Evolutionary conservation across 2,329 filamentous ascomycete species (phyloP).

Genomic region (Paramyrothecium roridum): DNA sequence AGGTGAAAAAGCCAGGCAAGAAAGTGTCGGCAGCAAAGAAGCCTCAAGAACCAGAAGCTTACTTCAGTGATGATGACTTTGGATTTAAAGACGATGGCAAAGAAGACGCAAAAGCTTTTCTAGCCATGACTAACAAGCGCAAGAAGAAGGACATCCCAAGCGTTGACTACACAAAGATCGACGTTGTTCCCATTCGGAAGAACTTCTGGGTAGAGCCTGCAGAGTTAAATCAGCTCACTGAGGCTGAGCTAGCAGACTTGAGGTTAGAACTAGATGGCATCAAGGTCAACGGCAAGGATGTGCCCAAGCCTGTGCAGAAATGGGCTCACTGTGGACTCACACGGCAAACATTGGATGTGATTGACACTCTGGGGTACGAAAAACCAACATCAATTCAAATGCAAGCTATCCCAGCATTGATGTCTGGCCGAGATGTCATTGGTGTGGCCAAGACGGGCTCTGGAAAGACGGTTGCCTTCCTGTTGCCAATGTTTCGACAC

Average conservation of each 20-base stretch:
- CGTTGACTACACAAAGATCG: constrained; percentile 81
- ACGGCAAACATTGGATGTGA: constrained; percentile 80
- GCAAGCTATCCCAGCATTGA: constrained; percentile 90
- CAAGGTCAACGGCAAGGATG: constrained; percentile 83
- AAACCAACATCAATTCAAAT: constrained; percentile 91
- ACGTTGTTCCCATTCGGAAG: constrained; percentile 84
- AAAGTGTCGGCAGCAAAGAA: constrained; percentile 40
- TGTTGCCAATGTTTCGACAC: constrained; percentile 95
- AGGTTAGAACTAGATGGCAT: constrained; percentile 91
- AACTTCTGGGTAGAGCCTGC: constrained; percentile 91
- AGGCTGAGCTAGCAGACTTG: constrained; percentile 78
- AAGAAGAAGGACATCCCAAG: constrained; percentile 96
- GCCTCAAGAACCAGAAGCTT: constrained; percentile 71
- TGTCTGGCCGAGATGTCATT: constrained; percentile 94
- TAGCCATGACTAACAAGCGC: constrained; percentile 58
- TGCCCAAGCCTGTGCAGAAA: constrained; percentile 91
- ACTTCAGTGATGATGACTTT: constrained; percentile 84
- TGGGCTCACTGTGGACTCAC: constrained; percentile 95
- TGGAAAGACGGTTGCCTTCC: constrained; percentile 93
- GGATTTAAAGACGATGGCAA: constrained; percentile 47
- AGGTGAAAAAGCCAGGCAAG: constrained; percentile 37
- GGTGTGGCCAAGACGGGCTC: constrained; percentile 97
- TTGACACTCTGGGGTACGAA: constrained; percentile 78
- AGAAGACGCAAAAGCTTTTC: constrained; percentile 43
- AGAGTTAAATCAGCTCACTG: constrained; percentile 78